Evolutionary conservation across 257 asterid species (phyloP), one percentile per base, ranked within the genome.

Genomic region (Phtheirospermum japonicum): DNA sequence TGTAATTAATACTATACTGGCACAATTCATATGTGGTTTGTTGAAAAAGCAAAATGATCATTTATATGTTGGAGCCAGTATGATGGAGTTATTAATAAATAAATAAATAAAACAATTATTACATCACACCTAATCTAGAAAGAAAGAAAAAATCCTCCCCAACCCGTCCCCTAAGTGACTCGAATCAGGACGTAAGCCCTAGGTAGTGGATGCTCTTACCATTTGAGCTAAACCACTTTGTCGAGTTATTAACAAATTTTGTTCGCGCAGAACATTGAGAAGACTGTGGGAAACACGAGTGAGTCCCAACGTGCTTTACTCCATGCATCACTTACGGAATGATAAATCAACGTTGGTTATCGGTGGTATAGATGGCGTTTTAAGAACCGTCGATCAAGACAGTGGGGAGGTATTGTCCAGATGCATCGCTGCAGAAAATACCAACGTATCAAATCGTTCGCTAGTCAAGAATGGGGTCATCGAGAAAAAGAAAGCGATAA

Each of bases 311-410:
- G 84, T 80, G 71, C 65, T 92, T 30, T 82, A 89, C 57, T 85
- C 95, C 0, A 83, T 92, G 79, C 77, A 79, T 68, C 95, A 92
- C 74, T 69, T 92, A 65, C 71, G 59, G 40, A 78, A 61, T 55
- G 96, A 92, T 73, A 73, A 52, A 49, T 85, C 90, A 16, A 85
- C 94, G 14, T 59, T 92, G 68, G 96, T 78, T 45, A 79, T 84
- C 50, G 97, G 99, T 14, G 97, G 99, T 68, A 84, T 92, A 70
- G 99, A 92, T 30, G 99, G 99, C 4, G 83, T 92, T 40, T 19
- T 87, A 64, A 83, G 99, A 71, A 72, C 77, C 43, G 48, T 89
- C n/a, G 88, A 92, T 64, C 95, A 92, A 83, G 77, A 77, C 54
- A 80, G 66, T 14, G 99, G 99, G 0, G 81, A 82, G 59, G 85